phyloP scores from a whole-genome alignment of 116 monocot species.

The Papilionanthe hybrid region DNA sequence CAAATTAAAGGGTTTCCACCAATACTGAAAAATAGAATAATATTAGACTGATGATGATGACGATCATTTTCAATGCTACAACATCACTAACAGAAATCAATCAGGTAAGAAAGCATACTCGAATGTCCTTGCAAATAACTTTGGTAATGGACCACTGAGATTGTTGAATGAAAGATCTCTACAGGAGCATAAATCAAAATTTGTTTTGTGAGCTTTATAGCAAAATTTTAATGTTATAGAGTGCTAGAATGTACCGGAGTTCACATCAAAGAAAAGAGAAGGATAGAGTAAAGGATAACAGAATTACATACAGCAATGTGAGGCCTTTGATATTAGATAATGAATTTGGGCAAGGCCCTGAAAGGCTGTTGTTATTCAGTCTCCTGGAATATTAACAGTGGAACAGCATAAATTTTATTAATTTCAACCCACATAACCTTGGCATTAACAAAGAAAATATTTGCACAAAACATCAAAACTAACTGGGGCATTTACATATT shows the following conservation, averaged over 20 bases:
- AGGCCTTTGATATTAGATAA: conserved; percentile 76
- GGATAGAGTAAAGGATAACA: conserved; percentile 1
- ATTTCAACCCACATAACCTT: not conserved
- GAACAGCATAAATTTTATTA: conserved; percentile 3
- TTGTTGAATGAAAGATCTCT: conserved; percentile 98
- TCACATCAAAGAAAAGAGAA: not conserved
- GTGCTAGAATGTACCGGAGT: not conserved
- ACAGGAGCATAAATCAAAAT: not conserved
- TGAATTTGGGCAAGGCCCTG: conserved; percentile 76
- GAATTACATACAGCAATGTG: conserved; percentile 68
- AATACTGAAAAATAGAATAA: conserved; percentile 44
- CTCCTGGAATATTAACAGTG: conserved; percentile 39
- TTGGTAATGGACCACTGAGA: conserved; percentile 74
- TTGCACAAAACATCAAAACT: not conserved
- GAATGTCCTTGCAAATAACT: conserved; percentile 79
- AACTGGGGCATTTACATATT: too few species aligned
- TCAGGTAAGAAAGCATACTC: conserved; percentile 37
- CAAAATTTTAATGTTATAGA: not conserved
- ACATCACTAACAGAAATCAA: not conserved
- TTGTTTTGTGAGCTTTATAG: not conserved
- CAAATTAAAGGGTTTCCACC: conserved; percentile 87
- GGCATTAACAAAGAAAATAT: not conserved
- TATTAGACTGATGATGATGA: not conserved
- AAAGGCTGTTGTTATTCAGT: conserved; percentile 84
- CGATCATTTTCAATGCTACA: not conserved